Base-by-base conservation (phyloP, 768 basidiomycete genomes). In the Pleurotus eryngii region DNA sequence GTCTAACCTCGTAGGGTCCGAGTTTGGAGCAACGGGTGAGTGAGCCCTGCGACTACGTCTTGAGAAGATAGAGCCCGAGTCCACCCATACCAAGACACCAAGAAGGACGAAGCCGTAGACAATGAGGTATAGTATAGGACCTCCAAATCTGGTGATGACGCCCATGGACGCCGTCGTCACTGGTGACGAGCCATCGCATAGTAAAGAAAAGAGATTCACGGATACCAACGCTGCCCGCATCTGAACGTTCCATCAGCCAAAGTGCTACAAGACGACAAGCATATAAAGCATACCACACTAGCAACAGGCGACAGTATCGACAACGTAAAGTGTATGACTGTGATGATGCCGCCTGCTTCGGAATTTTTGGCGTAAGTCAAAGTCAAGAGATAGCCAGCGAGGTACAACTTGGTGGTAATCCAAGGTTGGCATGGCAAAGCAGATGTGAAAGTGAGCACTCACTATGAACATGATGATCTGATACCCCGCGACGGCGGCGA, bases 41-140 rank as follows among this genome's bases (percentile, higher is more conserved):
- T 8, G n/a, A 11, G 9, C 26, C 39, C 55, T 56, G 15, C 62
- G 62, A 35, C 11, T 35, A n/a, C 67, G 70, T 46, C 80, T 75
- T 39, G 78, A 75, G 15, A 81, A 60, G 18, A 79, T 63, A 9
- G 85, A 81, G 2, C 89, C 88, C 4, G 89, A 90, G 64, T 90
- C 88, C 24, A 80, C 81, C 78, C 82, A 87, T 20, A 90, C 81
- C 17, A 92, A 81, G 30, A 90, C 71, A 3, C 64, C 79, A 49
- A 90, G 78, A 6, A 89, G 79, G 15, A 84, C 61, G 35, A 87
- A 66, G 18, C 78, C 74, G 49, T 86, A 83, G 22, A 85, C 60
- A 56, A 90, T 75, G 50, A 91, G 81, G 65, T 92, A 92, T 6
- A 82, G 61, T 58, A 92, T 90, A 0, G 90, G 90, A 8, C 89